Evolutionary conservation across 768 basidiomycete species (phyloP).

Genomic region (Boletus pseudo-olivaceus): DNA sequence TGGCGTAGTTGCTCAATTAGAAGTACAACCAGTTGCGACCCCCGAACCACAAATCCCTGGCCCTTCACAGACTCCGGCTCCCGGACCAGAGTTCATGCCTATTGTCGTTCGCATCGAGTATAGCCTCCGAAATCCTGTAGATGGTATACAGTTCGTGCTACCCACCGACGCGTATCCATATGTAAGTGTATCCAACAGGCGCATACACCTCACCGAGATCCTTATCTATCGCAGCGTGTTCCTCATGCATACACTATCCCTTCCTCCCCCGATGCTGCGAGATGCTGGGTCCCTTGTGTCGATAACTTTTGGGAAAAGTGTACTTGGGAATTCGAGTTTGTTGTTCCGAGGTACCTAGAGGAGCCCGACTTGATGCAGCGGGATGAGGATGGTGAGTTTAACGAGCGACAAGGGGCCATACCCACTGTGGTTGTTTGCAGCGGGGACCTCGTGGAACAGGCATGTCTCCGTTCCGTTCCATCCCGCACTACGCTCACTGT

Average conservation of each 20-base stretch:
- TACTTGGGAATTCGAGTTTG: conserved; percentile 97
- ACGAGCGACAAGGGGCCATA: conserved; percentile 52
- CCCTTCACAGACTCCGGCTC: conserved; percentile 32
- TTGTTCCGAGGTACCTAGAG: conserved; percentile 82
- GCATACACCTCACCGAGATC: conserved; percentile 1
- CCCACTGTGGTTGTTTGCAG: conserved; percentile 91
- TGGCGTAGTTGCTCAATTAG: conserved; percentile 2
- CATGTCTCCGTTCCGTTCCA: conserved; percentile 32
- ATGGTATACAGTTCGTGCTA: conserved; percentile 81
- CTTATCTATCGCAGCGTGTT: conserved; percentile 57
- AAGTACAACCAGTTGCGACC: conserved; percentile 51
- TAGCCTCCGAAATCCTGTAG: conserved; percentile 75
- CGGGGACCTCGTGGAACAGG: conserved; percentile 94
- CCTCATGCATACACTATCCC: conserved; percentile 92
- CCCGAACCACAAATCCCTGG: conserved; percentile 79
- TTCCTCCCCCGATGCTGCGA: conserved; percentile 84
- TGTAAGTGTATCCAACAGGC: conserved; percentile 45
- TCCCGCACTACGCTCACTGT: conserved; percentile 7
- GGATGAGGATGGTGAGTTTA: conserved; percentile 41
- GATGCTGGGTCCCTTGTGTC: conserved; percentile 98
- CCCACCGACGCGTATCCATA: conserved; percentile 82
- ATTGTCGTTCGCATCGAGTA: conserved; percentile 76
- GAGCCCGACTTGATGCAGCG: conserved; percentile 39
- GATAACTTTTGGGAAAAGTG: conserved; percentile 95
- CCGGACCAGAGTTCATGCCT: conserved; percentile 67